Evolutionary conservation across 2,329 filamentous ascomycete genomes (phyloP).

Genomic region (Neonectria ditissima): DNA sequence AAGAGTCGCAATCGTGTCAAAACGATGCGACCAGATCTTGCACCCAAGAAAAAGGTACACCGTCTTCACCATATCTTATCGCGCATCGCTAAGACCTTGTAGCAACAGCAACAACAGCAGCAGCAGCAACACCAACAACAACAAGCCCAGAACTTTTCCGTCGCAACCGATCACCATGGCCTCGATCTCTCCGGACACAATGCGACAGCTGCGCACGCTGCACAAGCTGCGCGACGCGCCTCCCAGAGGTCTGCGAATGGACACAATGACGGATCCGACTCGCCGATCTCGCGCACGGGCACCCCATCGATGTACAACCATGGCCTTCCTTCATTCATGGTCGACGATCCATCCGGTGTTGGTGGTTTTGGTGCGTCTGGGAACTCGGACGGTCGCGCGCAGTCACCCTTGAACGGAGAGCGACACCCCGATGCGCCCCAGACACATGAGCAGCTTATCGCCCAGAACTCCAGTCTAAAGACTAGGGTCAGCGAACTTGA

Average conservation of each 20-base stretch:
- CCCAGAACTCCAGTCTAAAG: conserved; percentile 87
- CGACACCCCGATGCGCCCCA: conserved; percentile 78
- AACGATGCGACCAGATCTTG: conserved; percentile 80
- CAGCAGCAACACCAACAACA: conserved; percentile 52
- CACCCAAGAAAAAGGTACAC: conserved; percentile 85
- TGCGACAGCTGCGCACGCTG: conserved; percentile 66
- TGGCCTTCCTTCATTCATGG: conserved; percentile 83
- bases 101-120: conserved; percentile 3
- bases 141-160: conserved; percentile 54
- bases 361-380: conserved; percentile 56
- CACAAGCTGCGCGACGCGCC: conserved; percentile 66
- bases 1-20: conserved; percentile 99
- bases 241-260: conserved; percentile 80
- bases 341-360: conserved; percentile 72
- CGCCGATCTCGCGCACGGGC: conserved; percentile 81
- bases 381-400: conserved; percentile 63
- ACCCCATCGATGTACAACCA: conserved; percentile 82
- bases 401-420: conserved; percentile 65
- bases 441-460: conserved; percentile 82
- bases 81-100: conserved; percentile 20
- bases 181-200: conserved; percentile 65
- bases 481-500: conserved; percentile 96
- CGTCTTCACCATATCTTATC: background rate
- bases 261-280: conserved; percentile 79
- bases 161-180: conserved; percentile 66